phyloP scores from a whole-genome alignment of 1,139 yeast genomes.

The Yamadazyma sp. region DNA sequence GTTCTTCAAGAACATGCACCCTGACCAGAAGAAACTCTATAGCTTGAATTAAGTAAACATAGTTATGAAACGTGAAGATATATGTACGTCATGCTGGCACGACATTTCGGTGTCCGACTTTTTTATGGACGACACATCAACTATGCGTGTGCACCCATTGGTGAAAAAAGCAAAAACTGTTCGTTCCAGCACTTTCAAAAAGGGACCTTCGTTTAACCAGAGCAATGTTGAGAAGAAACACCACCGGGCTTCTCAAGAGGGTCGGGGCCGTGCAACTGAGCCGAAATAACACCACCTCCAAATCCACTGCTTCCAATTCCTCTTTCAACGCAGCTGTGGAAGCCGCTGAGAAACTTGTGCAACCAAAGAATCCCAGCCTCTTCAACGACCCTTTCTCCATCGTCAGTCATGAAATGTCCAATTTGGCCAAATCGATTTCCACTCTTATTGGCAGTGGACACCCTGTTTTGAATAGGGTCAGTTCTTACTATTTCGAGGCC shows the following conservation, averaged over 20 bases:
- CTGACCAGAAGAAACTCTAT: constrained; percentile 35
- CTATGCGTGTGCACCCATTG: background rate
- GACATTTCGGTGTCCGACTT: background rate
- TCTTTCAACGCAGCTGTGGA: constrained; percentile 61
- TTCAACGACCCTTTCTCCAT: constrained; percentile 79
- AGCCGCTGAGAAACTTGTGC: constrained; percentile 78
- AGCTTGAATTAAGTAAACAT: constrained; percentile 2
- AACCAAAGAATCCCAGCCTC: constrained; percentile 57
- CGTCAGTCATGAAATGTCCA: constrained; percentile 94
- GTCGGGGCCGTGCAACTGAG: background rate
- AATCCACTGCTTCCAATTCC: constrained; percentile 2
- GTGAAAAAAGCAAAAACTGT: background rate
- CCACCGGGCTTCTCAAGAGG: background rate
- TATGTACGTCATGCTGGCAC: background rate
- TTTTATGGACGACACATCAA: background rate
- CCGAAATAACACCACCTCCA: background rate
- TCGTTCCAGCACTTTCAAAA: background rate
- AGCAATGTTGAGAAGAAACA: constrained; percentile 1
- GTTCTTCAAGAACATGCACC: constrained; percentile 55
- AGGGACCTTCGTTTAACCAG: background rate
- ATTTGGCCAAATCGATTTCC: constrained; percentile 84
- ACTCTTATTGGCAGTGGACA: constrained; percentile 87
- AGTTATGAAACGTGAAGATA: no score
- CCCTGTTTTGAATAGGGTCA: constrained; percentile 85
- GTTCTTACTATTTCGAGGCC: constrained; percentile 90